A percentile compares a stretch with the other conserved stretches of the same genome.
These are phyloP conservation scores for Tilletia setariae DNA, from an alignment of 1,284 basidiomycete genomes.

Conservation along the genomic window DNA sequence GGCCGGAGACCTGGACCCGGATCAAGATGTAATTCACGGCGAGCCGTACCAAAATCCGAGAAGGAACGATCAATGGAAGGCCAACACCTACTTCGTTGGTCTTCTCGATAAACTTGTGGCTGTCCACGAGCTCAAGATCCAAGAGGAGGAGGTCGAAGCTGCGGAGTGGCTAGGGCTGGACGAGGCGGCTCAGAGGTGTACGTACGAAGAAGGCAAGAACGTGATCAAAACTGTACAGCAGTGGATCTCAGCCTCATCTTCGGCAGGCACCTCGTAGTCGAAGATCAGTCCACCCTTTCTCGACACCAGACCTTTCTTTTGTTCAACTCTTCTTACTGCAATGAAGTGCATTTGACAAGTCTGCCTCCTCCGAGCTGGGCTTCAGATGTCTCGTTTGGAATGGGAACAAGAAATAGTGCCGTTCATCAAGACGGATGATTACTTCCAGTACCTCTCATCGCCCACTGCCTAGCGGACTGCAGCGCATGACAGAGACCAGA, in stretches of 20 bases:
- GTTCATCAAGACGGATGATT: no score
- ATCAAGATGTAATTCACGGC: conserved; percentile 5
- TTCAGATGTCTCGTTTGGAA: no score
- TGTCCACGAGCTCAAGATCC: background rate
- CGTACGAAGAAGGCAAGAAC: conserved; percentile 10
- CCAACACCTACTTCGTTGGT: background rate
- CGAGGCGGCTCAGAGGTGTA: conserved; percentile 1
- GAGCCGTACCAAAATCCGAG: conserved; percentile 10
- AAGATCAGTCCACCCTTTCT: no score
- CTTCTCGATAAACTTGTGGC: background rate
- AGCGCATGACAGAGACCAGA: no score
- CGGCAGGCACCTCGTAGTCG: background rate
- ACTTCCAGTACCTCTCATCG: no score
- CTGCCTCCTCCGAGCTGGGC: no score
- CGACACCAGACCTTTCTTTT: no score
- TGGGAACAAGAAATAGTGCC: no score
- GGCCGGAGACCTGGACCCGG: background rate
- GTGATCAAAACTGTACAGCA: background rate
- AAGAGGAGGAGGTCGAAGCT: conserved; percentile 7
- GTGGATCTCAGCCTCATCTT: background rate
- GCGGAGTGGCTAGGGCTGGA: conserved; percentile 6
- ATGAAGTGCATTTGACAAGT: no score
- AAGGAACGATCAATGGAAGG: conserved; percentile 8
- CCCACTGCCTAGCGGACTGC: no score
- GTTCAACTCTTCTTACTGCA: no score